phyloP scores from a whole-genome alignment of 2,329 filamentous ascomycete species.

The Fusarium stilboides region DNA sequence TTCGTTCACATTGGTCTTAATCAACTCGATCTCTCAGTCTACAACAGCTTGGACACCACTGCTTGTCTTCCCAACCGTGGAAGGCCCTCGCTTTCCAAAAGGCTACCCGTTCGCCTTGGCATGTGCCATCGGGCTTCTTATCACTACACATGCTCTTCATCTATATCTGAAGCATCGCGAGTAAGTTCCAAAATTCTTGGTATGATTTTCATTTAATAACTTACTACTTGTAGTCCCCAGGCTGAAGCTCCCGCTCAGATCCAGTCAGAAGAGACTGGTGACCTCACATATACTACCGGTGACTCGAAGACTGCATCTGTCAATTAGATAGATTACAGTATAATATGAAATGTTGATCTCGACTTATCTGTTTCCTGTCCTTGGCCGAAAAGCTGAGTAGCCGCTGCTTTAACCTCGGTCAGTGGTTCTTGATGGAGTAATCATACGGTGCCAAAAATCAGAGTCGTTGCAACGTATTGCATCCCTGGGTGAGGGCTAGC shows the following conservation, averaged over 20 bases:
- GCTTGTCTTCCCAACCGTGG: conserved; percentile 64
- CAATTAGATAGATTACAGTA: neutral
- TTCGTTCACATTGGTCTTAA: conserved; percentile 64
- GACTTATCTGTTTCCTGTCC: too few species aligned
- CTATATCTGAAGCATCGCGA: conserved; percentile 43
- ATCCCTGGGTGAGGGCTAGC: too few species aligned
- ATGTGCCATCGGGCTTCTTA: conserved; percentile 53
- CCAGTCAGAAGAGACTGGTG: neutral
- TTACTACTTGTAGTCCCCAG: conserved; percentile 3
- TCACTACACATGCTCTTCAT: conserved; percentile 46
- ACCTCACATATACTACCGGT: neutral
- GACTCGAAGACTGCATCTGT: neutral
- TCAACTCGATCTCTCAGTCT: conserved; percentile 68
- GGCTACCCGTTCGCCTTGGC: conserved; percentile 58
- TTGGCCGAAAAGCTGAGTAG: too few species aligned
- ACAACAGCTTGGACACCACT: conserved; percentile 71
- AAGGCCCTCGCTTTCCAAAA: conserved; percentile 60
- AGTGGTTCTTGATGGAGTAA: too few species aligned
- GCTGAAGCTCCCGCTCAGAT: neutral
- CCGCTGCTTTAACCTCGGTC: too few species aligned
- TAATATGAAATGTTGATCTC: too few species aligned
- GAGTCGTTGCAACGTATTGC: too few species aligned
- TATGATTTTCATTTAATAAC: neutral
- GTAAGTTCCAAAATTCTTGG: conserved; percentile 7
- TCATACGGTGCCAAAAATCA: too few species aligned